Evolutionary conservation across 192 early-diverging fungal species (phyloP), one percentile per base, ranked within the genome.

Genomic region (Coemansia sp.): DNA sequence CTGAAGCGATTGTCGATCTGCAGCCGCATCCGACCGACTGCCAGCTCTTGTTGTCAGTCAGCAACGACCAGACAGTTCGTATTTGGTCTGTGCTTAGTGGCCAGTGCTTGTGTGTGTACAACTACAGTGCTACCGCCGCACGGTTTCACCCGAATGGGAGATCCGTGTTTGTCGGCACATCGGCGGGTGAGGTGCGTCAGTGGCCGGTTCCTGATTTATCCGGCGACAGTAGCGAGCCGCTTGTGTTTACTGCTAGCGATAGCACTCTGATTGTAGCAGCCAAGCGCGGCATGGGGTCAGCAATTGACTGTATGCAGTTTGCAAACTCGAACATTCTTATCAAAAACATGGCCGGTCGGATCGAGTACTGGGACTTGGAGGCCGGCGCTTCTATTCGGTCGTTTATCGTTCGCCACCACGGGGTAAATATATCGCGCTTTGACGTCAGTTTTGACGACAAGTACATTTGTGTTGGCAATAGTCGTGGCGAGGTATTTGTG

Each of bases 401-500:
- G 35, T 80, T 86, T 50, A 58, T 39, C 23, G 64, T 87, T 14
- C 75, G 75, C 10, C 70, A 69, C 57, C 73, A 82, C 53, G 72
- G 72, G 3, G 67, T 75, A 52, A 77, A 70, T 29, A 64, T 70
- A 19, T 85, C 81, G 24, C 79, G 87, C 7, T 89, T 91, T 49
- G 88, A 89, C 66, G 76, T 87, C 59, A 87, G 90, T 67, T 69
- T 86, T 59, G 91, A 92, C 62, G 87, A 91, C 63, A 65, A 73
- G 4, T 92, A 85, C 70, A 73, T 95, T 22, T 89, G 88, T 54
- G 89, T 85, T 14, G 92, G 93, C 5, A 91, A 89, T 39, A 85
- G 83, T 52, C 79, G 85, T 48, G 93, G 93, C 15, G 81, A 83
- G 2, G 85, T 89, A 0, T 89, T 82, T 56, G 84, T 95, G 1